Conservation (phyloP, 805 yeast species). For the Cyberlindnera xishuangbannaensis region DNA sequence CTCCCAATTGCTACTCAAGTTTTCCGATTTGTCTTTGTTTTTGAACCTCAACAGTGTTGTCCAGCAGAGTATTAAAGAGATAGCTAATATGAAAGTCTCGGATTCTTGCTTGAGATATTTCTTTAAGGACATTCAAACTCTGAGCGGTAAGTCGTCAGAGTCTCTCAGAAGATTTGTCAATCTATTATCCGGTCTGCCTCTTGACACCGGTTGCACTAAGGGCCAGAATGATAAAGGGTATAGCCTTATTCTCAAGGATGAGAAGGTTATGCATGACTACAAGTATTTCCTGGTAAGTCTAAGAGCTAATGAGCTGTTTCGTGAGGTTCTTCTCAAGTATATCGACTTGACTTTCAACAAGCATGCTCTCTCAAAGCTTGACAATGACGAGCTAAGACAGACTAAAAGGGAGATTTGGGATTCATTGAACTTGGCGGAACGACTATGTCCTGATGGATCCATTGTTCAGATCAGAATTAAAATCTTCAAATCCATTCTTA, state of each 20-base stretch:
- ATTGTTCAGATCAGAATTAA: slow-evolving; percentile 24
- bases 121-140: slow-evolving; percentile 20
- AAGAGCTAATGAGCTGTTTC: slow-evolving; percentile 27
- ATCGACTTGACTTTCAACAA: slow-evolving; percentile 22
- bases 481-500: slow-evolving; percentile 25
- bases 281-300: slow-evolving; percentile 20
- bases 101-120: slow-evolving; percentile 21
- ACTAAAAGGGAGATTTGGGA: slow-evolving; percentile 24
- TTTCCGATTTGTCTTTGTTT: slow-evolving; percentile 16
- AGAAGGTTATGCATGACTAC: slow-evolving; percentile 19
- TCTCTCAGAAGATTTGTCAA: slow-evolving; percentile 24
- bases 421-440: slow-evolving; percentile 20
- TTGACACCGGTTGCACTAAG: slow-evolving; percentile 18
- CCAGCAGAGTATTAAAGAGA: slow-evolving; percentile 13
- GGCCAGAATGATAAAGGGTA: slow-evolving; percentile 25
- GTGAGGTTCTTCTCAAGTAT: slow-evolving; percentile 23
- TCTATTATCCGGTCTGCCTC: slow-evolving; percentile 11
- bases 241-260: slow-evolving; percentile 21
- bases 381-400: slow-evolving; percentile 21
- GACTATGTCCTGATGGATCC: slow-evolving; percentile 22
- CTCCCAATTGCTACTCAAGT: slow-evolving; percentile 18
- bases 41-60: slow-evolving; percentile 15
- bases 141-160: slow-evolving; percentile 15
- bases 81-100: slow-evolving; percentile 20
- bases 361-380: slow-evolving; percentile 9